Base-by-base conservation (phyloP, 2,329 filamentous ascomycete species). In the Orbilia blumenaviensis region DNA sequence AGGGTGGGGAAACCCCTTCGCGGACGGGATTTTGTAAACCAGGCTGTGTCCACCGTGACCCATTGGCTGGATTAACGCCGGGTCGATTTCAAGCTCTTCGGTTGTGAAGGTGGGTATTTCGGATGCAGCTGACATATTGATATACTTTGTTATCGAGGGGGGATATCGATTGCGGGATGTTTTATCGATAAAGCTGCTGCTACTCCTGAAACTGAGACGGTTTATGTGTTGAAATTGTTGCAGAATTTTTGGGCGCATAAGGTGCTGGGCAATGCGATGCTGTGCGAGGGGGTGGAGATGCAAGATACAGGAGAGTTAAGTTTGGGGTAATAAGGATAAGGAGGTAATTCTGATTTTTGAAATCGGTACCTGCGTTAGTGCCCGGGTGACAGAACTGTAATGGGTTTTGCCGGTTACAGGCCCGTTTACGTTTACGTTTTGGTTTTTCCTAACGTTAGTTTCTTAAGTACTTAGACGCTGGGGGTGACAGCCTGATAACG, bases 11-110 rank as follows among this genome's bases (percentile, higher is more conserved):
- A 67, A 56, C 10, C 62, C 52, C 46, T 67, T 75, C 25, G 71
- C 54, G 25, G 34, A 38, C 6, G n/a, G n/a, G n/a, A 75, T 56
- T 58, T 63, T 75, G 44, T 62, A 75, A 10, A 75, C 71, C 21
- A 75, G 46, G 25, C 63, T 68, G 29, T 75, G 71, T 2, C 71
- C 71, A 6, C 71, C 71, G 29, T 75, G 71, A 16, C 63, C 63
- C 62, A 75, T 66, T 7, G 62, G 71, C 29, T 67, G 25, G 23
- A 66, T 41, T 5, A 46, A 16, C 7, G 46, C 14, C 3, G 71
- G 71, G 25, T 67, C 56, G 36, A 75, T 67, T 38, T 58, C 62
- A 14, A 75, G 63, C 9, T 75, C 71, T n/a, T 75, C 63, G 1
- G 71, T 62, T 1, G 71, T 63, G 7, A 56, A 27, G 4, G 21